Conservation (phyloP, 371 early-diverging fungal species). For the Circinella minor region DNA sequence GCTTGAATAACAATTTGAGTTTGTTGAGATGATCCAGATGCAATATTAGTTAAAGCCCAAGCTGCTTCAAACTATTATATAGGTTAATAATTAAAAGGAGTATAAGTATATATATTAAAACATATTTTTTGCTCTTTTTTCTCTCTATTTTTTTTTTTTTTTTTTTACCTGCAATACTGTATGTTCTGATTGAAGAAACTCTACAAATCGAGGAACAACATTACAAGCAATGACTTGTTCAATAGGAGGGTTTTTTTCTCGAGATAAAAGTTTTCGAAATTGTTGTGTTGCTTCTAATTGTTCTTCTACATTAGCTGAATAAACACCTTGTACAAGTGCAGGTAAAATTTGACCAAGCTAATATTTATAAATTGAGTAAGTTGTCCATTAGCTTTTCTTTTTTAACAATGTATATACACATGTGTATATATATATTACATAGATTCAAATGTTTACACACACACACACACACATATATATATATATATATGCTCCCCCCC, state of each 20-base stretch:
- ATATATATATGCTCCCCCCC: too few relatives aligned
- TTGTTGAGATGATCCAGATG: conserved; percentile 97
- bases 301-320: conserved; percentile 72
- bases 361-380: not conserved
- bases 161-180: conserved; percentile 82
- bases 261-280: conserved; percentile 96
- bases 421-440: too few relatives aligned
- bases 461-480: too few relatives aligned
- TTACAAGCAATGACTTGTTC: conserved; percentile 95
- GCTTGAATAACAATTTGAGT: conserved; percentile 93
- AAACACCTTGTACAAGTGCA: conserved; percentile 75
- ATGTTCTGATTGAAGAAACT: conserved; percentile 83
- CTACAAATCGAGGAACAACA: conserved; percentile 96
- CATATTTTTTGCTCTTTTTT: not conserved
- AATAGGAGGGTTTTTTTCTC: conserved; percentile 98
- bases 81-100: not conserved
- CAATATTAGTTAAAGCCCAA: conserved; percentile 99
- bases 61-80: conserved; percentile 95
- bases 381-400: too few relatives aligned
- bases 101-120: not conserved
- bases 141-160: not conserved
- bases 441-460: too few relatives aligned
- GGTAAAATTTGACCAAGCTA: conserved; percentile 71
- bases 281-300: conserved; percentile 85
- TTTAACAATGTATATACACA: too few relatives aligned